These are phyloP conservation scores for Cyanidiococcus yangmingshanensis DNA, from an alignment of 23 red algal species.

Conservation along the genomic window DNA sequence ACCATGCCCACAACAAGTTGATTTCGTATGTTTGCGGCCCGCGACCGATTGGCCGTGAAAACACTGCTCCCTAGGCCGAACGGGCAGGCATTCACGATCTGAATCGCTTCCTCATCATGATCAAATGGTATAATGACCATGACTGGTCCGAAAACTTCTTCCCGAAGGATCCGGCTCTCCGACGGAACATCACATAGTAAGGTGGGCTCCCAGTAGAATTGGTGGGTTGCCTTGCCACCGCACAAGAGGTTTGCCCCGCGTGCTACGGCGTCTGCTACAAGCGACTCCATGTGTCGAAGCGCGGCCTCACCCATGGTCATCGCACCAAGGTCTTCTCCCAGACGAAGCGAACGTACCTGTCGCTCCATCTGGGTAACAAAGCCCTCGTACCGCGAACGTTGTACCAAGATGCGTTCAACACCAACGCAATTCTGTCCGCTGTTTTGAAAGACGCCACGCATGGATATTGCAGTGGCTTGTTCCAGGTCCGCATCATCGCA, in stretches of 20 bases:
- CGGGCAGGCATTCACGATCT: conserved; percentile 50
- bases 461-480: conserved; percentile 37
- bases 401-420: conserved; percentile 80
- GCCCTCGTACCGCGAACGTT: conserved; percentile 37
- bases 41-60: conserved; percentile 30
- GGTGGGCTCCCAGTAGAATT: conserved; percentile 47
- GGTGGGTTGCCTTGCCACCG: conserved; percentile 21
- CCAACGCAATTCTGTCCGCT: conserved; percentile 96
- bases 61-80: conserved; percentile 72
- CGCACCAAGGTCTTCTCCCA: conserved; percentile 42
- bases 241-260: conserved; percentile 50
- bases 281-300: conserved; percentile 34
- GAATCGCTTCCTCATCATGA: conserved; percentile 39
- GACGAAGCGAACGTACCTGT: neutral
- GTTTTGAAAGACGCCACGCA: conserved; percentile 94
- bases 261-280: conserved; percentile 53
- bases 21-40: conserved; percentile 30
- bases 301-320: conserved; percentile 74
- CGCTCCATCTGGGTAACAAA: conserved; percentile 24
- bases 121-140: conserved; percentile 47
- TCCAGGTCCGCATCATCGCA: conserved; percentile 60
- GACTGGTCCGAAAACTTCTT: conserved; percentile 97
- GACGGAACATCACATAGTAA: conserved; percentile 49
- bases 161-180: conserved; percentile 59
- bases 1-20: conserved; percentile 62